Conservation (phyloP, 2,329 filamentous ascomycete genomes). For the Lecanoromycetidae sp. region DNA sequence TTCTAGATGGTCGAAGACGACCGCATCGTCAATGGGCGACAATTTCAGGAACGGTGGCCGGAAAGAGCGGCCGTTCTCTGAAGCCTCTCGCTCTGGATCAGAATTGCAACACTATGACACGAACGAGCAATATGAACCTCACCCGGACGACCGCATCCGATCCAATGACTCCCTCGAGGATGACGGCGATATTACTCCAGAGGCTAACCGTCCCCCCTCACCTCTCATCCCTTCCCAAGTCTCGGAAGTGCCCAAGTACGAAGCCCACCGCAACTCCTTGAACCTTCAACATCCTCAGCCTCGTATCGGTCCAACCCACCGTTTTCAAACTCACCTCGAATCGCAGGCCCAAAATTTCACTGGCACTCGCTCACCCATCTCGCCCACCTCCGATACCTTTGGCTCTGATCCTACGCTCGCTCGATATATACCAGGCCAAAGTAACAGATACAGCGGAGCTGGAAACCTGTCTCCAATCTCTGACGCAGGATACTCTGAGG, state of each 20-base stretch:
- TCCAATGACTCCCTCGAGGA: constrained; percentile 32
- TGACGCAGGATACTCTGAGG: constrained; percentile 35
- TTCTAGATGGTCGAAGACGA: constrained; percentile 95
- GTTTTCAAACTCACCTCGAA: constrained; percentile 50
- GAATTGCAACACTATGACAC: constrained; percentile 51
- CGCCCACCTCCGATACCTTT: constrained; percentile 35
- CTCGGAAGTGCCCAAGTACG: constrained; percentile 49
- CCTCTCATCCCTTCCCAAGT: constrained; percentile 48
- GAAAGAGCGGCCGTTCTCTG: constrained; percentile 49
- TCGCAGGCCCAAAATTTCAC: constrained; percentile 47
- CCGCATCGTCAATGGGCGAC: constrained; percentile 66
- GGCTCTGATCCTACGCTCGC: constrained; percentile 33
- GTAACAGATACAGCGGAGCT: constrained; percentile 25
- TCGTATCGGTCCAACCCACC: constrained; percentile 47
- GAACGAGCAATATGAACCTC: constrained; percentile 34
- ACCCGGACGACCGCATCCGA: constrained; percentile 34
- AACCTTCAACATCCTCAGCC: constrained; percentile 55
- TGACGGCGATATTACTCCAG: constrained; percentile 22
- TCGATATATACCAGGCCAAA: constrained; percentile 23
- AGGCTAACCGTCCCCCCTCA: constrained; percentile 43
- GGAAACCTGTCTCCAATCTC: constrained; percentile 36
- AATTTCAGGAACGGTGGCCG: constrained; percentile 57
- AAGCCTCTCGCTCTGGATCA: constrained; percentile 64
- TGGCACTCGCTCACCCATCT: constrained; percentile 25
- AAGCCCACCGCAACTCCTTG: constrained; percentile 51